Base-by-base conservation (phyloP, 768 basidiomycete genomes). In the Kwoniella sp. region DNA sequence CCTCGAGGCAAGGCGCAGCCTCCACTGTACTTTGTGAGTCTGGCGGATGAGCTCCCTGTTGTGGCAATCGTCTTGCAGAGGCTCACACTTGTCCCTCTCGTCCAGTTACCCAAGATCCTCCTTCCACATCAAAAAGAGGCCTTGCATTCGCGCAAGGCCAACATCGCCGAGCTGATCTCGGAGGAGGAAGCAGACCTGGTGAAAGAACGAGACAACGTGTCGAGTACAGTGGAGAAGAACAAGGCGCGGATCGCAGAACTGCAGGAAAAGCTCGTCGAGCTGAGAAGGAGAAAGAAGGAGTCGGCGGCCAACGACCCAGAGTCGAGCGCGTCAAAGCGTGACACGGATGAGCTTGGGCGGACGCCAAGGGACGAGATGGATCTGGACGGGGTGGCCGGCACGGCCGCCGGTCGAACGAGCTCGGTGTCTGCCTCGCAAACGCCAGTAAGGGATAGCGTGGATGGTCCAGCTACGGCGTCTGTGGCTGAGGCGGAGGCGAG, bases 11-110 rank as follows among this genome's bases (percentile, higher is more conserved):
- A 58, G 6, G 46, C 53, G 33, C 49, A 60, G 12, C 65, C 65
- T 33, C 70, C 72, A 10, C 47, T 73, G 12, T 67, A 70, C 36
- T 73, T 60, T 38, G 72, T 73, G 36, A 47, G 72, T 65, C n/a
- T n/a, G n/a, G n/a, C n/a, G n/a, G n/a, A n/a, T 22, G 14, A 17
- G 12, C 20, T 20, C 29, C 23, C 25, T 9, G 17, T 49, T 17
- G 11, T 28, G 8, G 3, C 2, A 25, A n/a, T n/a, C n/a, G n/a
- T n/a, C n/a, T n/a, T n/a, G n/a, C n/a, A n/a, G n/a, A n/a, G n/a
- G n/a, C n/a, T n/a, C n/a, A n/a, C n/a, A n/a, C n/a, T n/a, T n/a
- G n/a, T n/a, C n/a, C n/a, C n/a, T n/a, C 15, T 42, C 42, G 27
- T 27, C 3, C 42, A 73, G 72, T 40, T 68, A 25, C 72, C 72